Base-by-base conservation (phyloP, 2,329 filamentous ascomycete species). In the Stemphylium vesicarium region DNA sequence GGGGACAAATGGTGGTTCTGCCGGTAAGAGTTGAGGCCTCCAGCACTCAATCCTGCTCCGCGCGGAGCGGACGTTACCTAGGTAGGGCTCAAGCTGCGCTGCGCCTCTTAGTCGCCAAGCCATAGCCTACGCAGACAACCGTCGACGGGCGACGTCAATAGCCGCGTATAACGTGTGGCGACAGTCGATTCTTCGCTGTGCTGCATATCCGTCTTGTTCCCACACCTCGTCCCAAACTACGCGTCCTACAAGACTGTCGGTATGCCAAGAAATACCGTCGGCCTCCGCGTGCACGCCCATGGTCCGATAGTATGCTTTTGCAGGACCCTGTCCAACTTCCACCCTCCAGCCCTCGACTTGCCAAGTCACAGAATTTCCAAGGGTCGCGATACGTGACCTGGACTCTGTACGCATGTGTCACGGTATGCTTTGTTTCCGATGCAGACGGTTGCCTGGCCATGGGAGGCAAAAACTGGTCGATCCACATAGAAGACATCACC, bases 31-130 rank as follows among this genome's bases (percentile, higher is more conserved):
- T 45, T 13, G 52, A 51, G 52, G 52, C 52, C 29, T 36, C 47
- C 52, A 51, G 48, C 31, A 26, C 41, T n/a, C 41, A 35, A 29
- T 26, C 41, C 13, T 37, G 42, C 31, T 45, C 32, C 33, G 44
- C 33, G 44, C 36, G 32, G 44, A 22, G 46, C 51, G 32, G 46
- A 50, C 35, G 44, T 38, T 48, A 24, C 37, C 39, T 44, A 43
- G 51, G 45, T 31, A 45, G 46, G 40, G 52, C 26, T 29, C 26
- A 29, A 29, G 26, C 26, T 29, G 26, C 26, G 26, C 64, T 65
- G 62, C 62, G 63, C 60, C 58, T 62, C 62, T 47, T 32, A 42
- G 29, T 29, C 56, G 63, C 64, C 65, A 66, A 66, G 64, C 53
- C 46, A 50, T 56, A 45, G 36, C 46, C 22, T 22, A 31, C 32